A percentile compares a stretch with the other conserved stretches of the same genome.
These are phyloP conservation scores for Canna indica DNA, from an alignment of 176 grass and related monocot genomes.

Conservation along the genomic window DNA sequence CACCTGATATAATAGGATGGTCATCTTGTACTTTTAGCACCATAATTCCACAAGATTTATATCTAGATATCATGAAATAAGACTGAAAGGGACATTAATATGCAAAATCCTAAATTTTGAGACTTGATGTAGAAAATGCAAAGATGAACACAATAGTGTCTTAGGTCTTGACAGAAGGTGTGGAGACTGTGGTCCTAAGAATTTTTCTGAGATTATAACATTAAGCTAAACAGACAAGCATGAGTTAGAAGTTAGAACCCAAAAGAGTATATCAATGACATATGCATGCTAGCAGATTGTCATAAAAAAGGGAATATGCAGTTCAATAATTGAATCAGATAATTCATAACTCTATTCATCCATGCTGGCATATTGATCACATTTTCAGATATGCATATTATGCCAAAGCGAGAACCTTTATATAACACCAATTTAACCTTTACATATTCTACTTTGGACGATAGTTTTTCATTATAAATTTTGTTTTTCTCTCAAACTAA, in stretches of 20 bases:
- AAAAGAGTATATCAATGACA: too few relatives aligned
- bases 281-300: background rate
- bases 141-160: background rate
- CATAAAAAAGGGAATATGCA: background rate
- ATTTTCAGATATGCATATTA: background rate
- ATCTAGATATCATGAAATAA: background rate
- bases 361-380: background rate
- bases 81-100: background rate
- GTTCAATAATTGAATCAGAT: background rate
- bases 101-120: background rate
- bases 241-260: background rate
- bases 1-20: constrained; percentile 45
- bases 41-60: background rate
- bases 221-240: background rate
- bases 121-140: background rate
- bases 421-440: background rate
- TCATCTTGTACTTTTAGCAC: background rate
- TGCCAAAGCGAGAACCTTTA: background rate
- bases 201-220: background rate
- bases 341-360: background rate
- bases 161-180: background rate
- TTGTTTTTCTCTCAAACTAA: too few relatives aligned
- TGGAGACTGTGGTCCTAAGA: background rate
- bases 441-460: background rate
- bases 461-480: too few relatives aligned